Conservation (phyloP, 306 rosid genomes). For the Prosopis cineraria region DNA sequence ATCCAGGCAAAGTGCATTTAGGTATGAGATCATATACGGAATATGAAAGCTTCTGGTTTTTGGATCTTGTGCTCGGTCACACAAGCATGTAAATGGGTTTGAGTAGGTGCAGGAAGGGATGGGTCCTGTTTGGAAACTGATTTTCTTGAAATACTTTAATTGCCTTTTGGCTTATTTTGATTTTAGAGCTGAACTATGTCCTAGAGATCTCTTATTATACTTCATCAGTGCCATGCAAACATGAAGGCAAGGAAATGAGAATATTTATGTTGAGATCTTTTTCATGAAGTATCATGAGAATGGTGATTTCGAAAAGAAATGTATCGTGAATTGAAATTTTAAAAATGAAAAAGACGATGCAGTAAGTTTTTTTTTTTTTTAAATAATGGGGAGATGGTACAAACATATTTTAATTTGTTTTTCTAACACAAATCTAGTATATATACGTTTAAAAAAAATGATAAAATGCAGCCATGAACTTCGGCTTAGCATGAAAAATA, state of each 20-base stretch:
- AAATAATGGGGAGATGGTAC: too few species aligned
- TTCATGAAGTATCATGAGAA: neutral
- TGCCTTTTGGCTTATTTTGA: neutral
- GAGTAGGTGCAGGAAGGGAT: slow-evolving; percentile 9
- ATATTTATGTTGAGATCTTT: neutral
- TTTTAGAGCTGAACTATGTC: neutral
- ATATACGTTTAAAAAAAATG: too few species aligned
- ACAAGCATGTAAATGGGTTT: slow-evolving; percentile 30
- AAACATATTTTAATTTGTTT: too few species aligned
- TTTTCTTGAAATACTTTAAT: neutral
- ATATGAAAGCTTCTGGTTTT: neutral
- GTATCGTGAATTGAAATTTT: neutral
- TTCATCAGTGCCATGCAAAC: neutral
- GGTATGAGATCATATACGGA: slow-evolving; percentile 17
- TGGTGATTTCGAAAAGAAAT: neutral
- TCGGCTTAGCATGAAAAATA: too few species aligned
- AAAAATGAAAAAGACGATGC: neutral
- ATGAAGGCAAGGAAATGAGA: neutral
- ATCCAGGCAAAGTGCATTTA: slow-evolving; percentile 16
- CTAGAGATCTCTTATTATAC: neutral
- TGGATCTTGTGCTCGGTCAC: slow-evolving; percentile 6
- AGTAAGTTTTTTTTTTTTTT: neutral
- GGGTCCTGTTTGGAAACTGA: neutral
- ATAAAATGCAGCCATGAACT: too few species aligned
- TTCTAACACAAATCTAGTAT: too few species aligned